Base-by-base conservation (phyloP, 768 basidiomycete species). In the Leccinum barrowsii region DNA sequence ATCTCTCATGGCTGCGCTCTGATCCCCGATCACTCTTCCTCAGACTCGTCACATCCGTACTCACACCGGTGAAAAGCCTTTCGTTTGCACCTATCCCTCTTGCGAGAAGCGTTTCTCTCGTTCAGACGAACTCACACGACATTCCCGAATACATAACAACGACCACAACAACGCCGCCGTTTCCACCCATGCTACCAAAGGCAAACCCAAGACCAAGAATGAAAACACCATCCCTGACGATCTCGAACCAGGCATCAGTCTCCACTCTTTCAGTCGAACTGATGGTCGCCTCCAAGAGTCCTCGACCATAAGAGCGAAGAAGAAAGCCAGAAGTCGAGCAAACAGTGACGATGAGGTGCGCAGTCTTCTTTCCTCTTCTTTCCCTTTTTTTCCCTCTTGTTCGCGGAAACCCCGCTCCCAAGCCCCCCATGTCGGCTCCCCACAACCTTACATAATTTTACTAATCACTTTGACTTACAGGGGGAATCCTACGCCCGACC, bases 81-180 rank as follows among this genome's bases (percentile, higher is more conserved):
- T 98, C 67, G 82, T 85, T 21, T 99, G 96, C 82, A 87, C 85
- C 2, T 92, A 87, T 72, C 86, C 92, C 4, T 84, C 86, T n/a
- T 99, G 96, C 82, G 95, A 97, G 75, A 99, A 98, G 74, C 89
- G 94, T 5, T 99, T 99, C 74, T 94, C 92, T 17, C 87, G 96
- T 59, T 94, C 92, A n/a, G 96, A 99, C 78, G 96, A 99, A 75
- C 85, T 99, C 63, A 99, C 96, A 28, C 84, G 96, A 57, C 96
- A 99, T 69, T 89, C 91, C 0, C 84, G 96, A 50, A 99, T 98
- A 64, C 96, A 99, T 74, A 85, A 84, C 70, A 84, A 82, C 63
- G 81, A 86, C 65, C 78, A 81, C 58, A 57, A 65, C 51, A 59
- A 61, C 35, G n/a, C 59, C 42, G 22, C 49, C 7, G 63, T 53